Evolutionary conservation across 2,329 filamentous ascomycete genomes (phyloP), one percentile per base, ranked within the genome.

Genomic region (Xylariaceae sp.): DNA sequence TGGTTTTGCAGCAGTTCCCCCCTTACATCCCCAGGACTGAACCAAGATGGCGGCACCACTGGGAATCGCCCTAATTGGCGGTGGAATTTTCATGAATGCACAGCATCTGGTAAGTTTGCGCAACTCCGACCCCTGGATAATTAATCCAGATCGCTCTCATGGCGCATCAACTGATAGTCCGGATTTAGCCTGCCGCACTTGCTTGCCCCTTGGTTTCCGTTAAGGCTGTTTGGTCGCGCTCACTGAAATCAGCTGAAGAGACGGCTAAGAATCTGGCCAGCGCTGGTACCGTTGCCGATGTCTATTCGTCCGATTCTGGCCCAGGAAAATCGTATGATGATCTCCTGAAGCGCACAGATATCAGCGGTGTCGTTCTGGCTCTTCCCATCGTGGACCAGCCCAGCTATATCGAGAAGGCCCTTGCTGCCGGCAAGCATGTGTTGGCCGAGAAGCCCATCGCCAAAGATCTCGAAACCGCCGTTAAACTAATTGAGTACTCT

Each of bases 361-460:
- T 81, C 51, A 64, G 68, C 13, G 78, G 72, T 15, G 73, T 81
- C 1, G 74, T 81, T 48, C 54, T 73, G 11, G 70, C 70, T 61
- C 58, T 89, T 44, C 86, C 87, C 39, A 89, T 89, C 68, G 69
- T 78, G 52, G 74, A 74, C 44, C 86, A 89, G 70, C 83, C 85
- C 2, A 73, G 73, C 10, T 80, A 81, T 66, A 82, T 89, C 67
- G 77, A 81, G 62, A 77, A 79, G 62, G 83, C 83, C 0, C 74
- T 89, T 15, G 69, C 73, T n/a, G 85, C 85, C 1, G 85, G 85
- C 30, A 90, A 89, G 72, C 85, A 89, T 68, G 86, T 89, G 6
- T 76, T 89, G 2, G 82, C 82, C 13, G 87, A 89, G 74, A 89
- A 89, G 74, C 87, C 87, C 39, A 78, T 89, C 47, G 86, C 83